Evolutionary conservation across 805 yeast species (phyloP).

Genomic region (Ogataea degrootiae): DNA sequence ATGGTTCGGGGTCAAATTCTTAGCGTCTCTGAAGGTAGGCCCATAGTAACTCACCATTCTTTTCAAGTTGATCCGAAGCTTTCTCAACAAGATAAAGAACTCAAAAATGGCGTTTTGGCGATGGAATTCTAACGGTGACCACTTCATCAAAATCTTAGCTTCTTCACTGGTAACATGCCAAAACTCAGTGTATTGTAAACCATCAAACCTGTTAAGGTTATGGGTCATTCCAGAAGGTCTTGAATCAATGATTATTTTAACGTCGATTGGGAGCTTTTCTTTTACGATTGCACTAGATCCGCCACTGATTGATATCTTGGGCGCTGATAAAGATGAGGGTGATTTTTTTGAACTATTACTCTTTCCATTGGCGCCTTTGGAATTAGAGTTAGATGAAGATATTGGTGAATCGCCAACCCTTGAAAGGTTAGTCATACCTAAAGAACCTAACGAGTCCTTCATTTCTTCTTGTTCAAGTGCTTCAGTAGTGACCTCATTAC

Average conservation of each 20-base stretch:
- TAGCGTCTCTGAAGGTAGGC: conserved; percentile 17
- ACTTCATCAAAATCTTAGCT: conserved; percentile 12
- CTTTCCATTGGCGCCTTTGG: not conserved
- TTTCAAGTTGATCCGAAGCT: conserved; percentile 23
- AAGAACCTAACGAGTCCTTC: conserved; percentile 10
- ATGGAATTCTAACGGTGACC: conserved; percentile 26
- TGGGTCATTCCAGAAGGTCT: conserved; percentile 22
- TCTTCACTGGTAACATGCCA: conserved; percentile 27
- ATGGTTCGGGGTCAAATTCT: conserved; percentile 15
- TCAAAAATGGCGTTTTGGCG: conserved; percentile 29
- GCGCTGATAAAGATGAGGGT: not conserved
- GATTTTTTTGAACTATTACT: not conserved
- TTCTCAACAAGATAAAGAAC: conserved; percentile 20
- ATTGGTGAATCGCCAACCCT: conserved; percentile 1
- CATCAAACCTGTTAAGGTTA: conserved; percentile 19
- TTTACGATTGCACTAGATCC: conserved; percentile 6
- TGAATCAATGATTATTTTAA: conserved; percentile 23
- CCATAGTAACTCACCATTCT: conserved; percentile 27
- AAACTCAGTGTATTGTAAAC: conserved; percentile 23
- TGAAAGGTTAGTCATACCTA: conserved; percentile 6
- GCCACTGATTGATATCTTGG: not conserved
- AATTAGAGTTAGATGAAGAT: conserved; percentile 2
- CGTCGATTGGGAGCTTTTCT: conserved; percentile 17
- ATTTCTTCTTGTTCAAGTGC: conserved; percentile 11
- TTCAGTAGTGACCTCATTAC: not conserved